phyloP scores from a whole-genome alignment of 768 basidiomycete species.

The Lactarius sanguifluus region DNA sequence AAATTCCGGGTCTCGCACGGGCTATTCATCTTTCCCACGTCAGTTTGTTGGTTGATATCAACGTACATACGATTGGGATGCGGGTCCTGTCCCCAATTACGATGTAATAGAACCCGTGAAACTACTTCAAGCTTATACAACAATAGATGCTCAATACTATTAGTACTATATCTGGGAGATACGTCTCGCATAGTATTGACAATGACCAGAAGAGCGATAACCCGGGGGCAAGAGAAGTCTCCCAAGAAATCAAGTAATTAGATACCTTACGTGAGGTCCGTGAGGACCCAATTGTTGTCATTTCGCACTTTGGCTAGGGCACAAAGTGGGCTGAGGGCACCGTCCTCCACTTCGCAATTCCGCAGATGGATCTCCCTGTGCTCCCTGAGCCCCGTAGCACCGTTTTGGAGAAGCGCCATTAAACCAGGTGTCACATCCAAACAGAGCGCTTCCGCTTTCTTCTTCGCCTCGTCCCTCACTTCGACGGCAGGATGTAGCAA shows the following conservation, averaged over 20 bases:
- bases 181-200: not conserved
- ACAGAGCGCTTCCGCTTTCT: not conserved
- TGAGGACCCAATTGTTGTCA: conserved; percentile 6
- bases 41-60: too few species aligned
- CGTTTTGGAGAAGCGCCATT: conserved; percentile 10
- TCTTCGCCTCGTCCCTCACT: not conserved
- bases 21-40: too few species aligned
- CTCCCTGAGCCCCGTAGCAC: not conserved
- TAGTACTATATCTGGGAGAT: not conserved
- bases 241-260: not conserved
- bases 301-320: conserved; percentile 10
- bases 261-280: not conserved
- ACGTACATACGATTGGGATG: too few species aligned
- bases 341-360: conserved; percentile 15
- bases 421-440: conserved; percentile 13
- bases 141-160: not conserved
- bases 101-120: not conserved
- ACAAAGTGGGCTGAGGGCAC: conserved; percentile 1
- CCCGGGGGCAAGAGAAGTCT: not conserved
- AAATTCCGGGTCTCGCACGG: too few species aligned
- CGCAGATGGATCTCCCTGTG: conserved; percentile 12
- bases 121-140: not conserved
- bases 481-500: not conserved
- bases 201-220: not conserved
- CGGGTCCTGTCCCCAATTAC: too few species aligned